Evolutionary conservation across 2,329 filamentous ascomycete genomes (phyloP), one percentile per base, ranked within the genome.

Genomic region (Botrytis galanthina): DNA sequence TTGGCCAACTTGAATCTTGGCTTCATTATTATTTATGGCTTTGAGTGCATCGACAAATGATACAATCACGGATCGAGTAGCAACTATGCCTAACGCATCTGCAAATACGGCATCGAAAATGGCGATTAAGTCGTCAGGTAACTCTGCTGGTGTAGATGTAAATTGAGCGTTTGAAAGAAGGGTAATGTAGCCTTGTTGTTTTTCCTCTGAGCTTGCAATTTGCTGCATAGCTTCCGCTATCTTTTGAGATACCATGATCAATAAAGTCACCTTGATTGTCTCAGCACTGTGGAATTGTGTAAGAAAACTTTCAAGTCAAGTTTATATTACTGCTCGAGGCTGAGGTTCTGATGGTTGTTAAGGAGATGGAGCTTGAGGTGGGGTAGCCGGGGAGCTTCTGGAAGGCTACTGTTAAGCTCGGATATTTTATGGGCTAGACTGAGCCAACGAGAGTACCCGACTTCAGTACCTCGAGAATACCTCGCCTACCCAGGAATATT

Each of bases 1-100:
- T 79, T 89, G 87, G 78, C 93, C 94, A 64, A 94, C 92, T 76
- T 90, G 88, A 78, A 97, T 92, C 83, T 91, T 92, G 75, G 91
- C 84, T 74, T 92, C 89, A 60, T 89, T 82, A 77, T 89, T 87
- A 54, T 86, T 82, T 73, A 94, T 84, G 32, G 84, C 83, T 75
- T 87, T 84, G 77, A 97, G 91, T 26, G 87, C 85, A 60, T 84
- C 80, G 76, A 92, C 86, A 80, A 97, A 93, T 73, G 85, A 84
- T n/a, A 76, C 75, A 26, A 74, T 72, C 12, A 81, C 77, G 10
- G 78, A 77, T 42, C 80, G 78, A 12, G 80, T 81, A 22, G 76
- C 77, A 60, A 82, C 79, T 64, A 81, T 81, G 37, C 80, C 80
- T 7, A 81, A 75, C 35, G 77, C 77, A 42, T 78, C 77, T 39